Evolutionary conservation across 305 asterid species (phyloP).

Genomic region (Fraxinus velutina): DNA sequence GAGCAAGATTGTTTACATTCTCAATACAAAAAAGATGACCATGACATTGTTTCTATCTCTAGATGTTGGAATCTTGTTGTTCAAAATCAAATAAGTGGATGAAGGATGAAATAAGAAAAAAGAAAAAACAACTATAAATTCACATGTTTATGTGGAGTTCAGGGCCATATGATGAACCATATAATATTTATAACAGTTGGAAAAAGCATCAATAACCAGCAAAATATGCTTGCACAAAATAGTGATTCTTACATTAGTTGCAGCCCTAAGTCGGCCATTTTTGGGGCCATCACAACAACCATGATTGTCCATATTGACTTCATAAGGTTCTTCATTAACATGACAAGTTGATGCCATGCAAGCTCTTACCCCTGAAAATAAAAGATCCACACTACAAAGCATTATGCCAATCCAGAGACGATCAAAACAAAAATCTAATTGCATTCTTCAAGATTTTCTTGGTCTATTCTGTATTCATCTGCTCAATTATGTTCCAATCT

Average conservation of each 20-base stretch:
- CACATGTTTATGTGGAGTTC: neutral
- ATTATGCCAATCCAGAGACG: neutral
- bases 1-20: neutral
- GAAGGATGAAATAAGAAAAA: too few species aligned
- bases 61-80: neutral
- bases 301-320: constrained; percentile 70
- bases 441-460: neutral
- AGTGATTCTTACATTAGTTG: constrained; percentile 46
- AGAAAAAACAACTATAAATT: too few species aligned
- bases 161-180: neutral
- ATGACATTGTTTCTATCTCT: neutral
- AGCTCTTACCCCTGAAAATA: constrained; percentile 69
- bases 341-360: constrained; percentile 54
- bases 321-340: constrained; percentile 70
- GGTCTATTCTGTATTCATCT: neutral
- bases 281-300: constrained; percentile 70
- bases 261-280: constrained; percentile 67
- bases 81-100: too few species aligned
- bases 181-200: neutral
- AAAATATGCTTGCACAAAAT: neutral
- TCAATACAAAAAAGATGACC: neutral
- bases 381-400: neutral
- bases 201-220: neutral
- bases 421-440: neutral
- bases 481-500: neutral